Conservation (phyloP, 768 basidiomycete genomes). For the Tubosaeta brunneosetosa region DNA sequence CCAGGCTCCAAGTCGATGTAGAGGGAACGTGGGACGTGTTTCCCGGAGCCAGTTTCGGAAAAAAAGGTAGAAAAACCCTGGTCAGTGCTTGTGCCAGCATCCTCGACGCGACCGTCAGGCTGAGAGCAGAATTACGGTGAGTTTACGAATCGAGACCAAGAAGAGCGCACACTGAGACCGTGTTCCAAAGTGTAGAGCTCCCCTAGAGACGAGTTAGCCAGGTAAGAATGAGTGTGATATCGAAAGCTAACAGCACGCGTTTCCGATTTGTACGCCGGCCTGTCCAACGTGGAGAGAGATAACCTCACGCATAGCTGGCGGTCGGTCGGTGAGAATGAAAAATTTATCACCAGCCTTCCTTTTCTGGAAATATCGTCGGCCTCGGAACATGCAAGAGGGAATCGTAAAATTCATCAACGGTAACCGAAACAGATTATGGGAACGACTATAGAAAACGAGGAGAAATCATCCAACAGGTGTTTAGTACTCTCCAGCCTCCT, state of each 20-base stretch:
- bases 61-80: conserved; percentile 98
- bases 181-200: conserved; percentile 98
- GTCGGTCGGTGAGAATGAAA: conserved; percentile 7
- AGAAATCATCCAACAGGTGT: conserved; percentile 15
- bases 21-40: conserved; percentile 94
- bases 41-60: conserved; percentile 89
- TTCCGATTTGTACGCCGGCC: conserved; percentile 92
- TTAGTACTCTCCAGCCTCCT: conserved; percentile 50
- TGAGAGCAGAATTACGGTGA: conserved; percentile 31
- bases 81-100: conserved; percentile 52
- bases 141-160: background rate
- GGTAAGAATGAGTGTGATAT: conserved; percentile 4
- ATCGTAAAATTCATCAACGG: conserved; percentile 35
- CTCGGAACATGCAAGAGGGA: conserved; percentile 17
- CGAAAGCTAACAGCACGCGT: conserved; percentile 82
- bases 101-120: conserved; percentile 87
- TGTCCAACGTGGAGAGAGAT: conserved; percentile 97
- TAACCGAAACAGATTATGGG: conserved; percentile 26
- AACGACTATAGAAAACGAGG: conserved; percentile 25
- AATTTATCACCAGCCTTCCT: conserved; percentile 19
- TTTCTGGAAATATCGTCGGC: conserved; percentile 25
- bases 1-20: conserved; percentile 96
- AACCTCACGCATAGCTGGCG: conserved; percentile 73
- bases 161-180: conserved; percentile 76
- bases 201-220: conserved; percentile 47